phyloP scores from a whole-genome alignment of 345 rosid species.

The Dipteronia dyeriana region DNA sequence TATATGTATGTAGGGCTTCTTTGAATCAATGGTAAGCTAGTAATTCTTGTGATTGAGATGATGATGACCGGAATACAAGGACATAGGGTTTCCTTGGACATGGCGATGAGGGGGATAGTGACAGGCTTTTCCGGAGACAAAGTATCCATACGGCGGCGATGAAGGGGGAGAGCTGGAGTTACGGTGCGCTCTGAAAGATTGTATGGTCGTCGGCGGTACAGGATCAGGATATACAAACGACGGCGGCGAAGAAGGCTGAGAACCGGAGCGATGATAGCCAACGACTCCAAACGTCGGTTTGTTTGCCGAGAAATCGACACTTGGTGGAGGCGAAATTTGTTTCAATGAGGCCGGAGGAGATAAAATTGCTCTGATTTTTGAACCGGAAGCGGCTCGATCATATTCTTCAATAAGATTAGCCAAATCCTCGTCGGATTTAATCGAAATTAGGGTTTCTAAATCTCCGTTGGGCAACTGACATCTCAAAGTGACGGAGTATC shows the following conservation, averaged over 20 bases:
- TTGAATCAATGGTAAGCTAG: constrained; percentile 29
- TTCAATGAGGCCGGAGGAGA: constrained; percentile 46
- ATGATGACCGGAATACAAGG: constrained; percentile 20
- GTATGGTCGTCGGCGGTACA: neutral
- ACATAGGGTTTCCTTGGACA: constrained; percentile 31
- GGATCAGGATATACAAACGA: constrained; percentile 10
- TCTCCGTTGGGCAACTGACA: constrained; percentile 83
- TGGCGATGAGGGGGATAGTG: constrained; percentile 30
- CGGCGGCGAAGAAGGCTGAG: constrained; percentile 27
- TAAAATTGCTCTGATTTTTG: constrained; percentile 58
- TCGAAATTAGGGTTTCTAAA: constrained; percentile 70
- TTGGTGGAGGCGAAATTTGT: constrained; percentile 50
- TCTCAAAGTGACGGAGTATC: constrained; percentile 51
- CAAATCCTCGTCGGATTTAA: constrained; percentile 83
- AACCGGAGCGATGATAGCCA: neutral
- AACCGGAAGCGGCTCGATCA: constrained; percentile 28
- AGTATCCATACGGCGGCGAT: constrained; percentile 30
- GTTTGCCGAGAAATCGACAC: constrained; percentile 34
- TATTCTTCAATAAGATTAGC: constrained; percentile 50
- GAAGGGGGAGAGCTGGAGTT: constrained; percentile 19
- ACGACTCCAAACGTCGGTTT: constrained; percentile 17
- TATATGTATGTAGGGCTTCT: neutral
- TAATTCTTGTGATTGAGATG: constrained; percentile 13
- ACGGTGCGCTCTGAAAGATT: neutral
- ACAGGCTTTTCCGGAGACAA: constrained; percentile 22